Evolutionary conservation across 345 rosid species (phyloP), one percentile per base, ranked within the genome.

Genomic region (Salix arbutifolia): DNA sequence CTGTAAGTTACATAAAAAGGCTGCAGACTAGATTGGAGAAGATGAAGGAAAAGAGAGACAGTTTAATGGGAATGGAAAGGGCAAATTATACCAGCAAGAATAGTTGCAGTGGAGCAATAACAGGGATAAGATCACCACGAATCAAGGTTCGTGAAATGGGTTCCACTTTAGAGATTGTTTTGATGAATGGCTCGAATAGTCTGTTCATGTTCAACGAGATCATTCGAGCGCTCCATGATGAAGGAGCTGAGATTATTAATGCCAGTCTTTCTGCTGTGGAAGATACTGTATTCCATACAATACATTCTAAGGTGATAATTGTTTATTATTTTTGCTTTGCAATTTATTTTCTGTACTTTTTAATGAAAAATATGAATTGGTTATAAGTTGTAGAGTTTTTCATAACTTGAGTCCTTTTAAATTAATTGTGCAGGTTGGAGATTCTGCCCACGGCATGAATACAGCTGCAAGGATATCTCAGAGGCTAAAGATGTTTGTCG

Each of bases 1-100:
- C 96, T 0, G 77, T 85, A 40, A 89, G 78, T 4, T 90, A 88
- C 85, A 88, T 91, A 70, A 89, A 90, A 73, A 84, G 52, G 85
- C 52, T 89, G 75, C 90, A 88, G 81, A 73, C 48, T 10, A 87
- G 83, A 44, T 46, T 91, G 85, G 93, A 87, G 79, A 86, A 42
- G 76, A 44, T 89, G 89, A 89, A 74, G 78, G 88, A 87, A 72
- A 87, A 35, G 70, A 91, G 87, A 79, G 81, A 86, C 14, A 77
- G 70, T 8, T 71, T 91, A 56, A 44, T 69, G 81, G 77, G 71
- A 62, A 67, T 46, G 5, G 76, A 72, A 9, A 65, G 44, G 35
- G 18, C 30, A 25, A 11, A 46, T 3, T 23, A 58, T 21, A 6
- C 46, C 7, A 21, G 40, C 23, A 50, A 42, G 60, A 23, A 74